Base-by-base conservation (phyloP, 768 basidiomycete genomes). In the Hericium erinaceus region DNA sequence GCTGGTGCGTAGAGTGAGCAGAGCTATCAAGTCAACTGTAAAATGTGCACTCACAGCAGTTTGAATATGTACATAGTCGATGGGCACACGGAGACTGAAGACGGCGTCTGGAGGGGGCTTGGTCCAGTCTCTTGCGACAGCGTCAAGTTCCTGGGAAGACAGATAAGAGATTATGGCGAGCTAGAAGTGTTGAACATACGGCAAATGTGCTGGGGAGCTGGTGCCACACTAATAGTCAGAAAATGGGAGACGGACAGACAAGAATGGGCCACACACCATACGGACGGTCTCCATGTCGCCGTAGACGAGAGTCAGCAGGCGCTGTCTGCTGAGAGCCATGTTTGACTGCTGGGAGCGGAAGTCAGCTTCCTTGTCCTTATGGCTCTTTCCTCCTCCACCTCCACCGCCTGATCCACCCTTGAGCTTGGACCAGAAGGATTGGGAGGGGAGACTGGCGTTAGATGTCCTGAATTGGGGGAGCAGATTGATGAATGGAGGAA, bases 241-340 rank as follows among this genome's bases (percentile, higher is more conserved):
- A 54, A 20, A 33, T 4, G 51, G 56, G 20, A 52, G 16, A 18
- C 24, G 22, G 40, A 18, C 18, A 44, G 52, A 52, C 7, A 26
- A 10, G n/a, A n/a, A 52, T 18, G 52, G 44, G 41, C 37, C 55
- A 68, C 75, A 55, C 57, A 84, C 87, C 77, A 87, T 82, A 61
- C 85, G 78, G 58, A 93, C 78, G 8, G 91, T 92, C 73, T 93
- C 91, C 85, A 91, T 89, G 40, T 92, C 91, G 56, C 77, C 87
- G 69, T 85, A 89, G 9, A 82, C 84, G 58, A 93, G 81, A 58
- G 91, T 93, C 64, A 93, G 77, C 62, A 90, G 80, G 59, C 87
- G 82, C 63, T 87, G 85, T 56, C 88, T 74, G 24, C 84, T 77
- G 64, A 91, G 77, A 3, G 87, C 80, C 83, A 88, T 87, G 57